These are phyloP conservation scores for Naganishia vaughanmartiniae DNA, from an alignment of 768 basidiomycete species.

Conservation along the genomic window DNA sequence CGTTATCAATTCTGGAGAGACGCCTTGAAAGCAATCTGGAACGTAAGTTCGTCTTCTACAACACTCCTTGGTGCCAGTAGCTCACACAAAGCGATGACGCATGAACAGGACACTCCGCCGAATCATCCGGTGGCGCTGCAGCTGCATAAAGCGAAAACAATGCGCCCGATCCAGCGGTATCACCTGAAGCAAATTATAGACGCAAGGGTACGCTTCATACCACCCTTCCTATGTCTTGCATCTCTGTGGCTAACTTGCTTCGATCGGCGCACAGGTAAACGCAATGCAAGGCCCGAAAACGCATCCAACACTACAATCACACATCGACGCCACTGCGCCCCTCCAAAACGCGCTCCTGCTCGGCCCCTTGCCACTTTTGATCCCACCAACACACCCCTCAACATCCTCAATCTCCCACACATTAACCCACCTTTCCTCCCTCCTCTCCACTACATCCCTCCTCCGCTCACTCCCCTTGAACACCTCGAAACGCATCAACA, in stretches of 20 bases:
- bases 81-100: not conserved
- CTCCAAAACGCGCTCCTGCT: constrained; percentile 47
- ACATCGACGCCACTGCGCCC: constrained; percentile 40
- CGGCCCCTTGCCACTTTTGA: constrained; percentile 46
- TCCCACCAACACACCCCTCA: constrained; percentile 43
- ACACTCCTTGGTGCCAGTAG: not conserved
- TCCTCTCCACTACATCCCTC: constrained; percentile 44
- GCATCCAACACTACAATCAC: constrained; percentile 40
- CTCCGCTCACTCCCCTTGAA: constrained; percentile 44
- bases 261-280: constrained; percentile 32
- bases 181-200: constrained; percentile 50
- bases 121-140: constrained; percentile 49
- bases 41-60: constrained; percentile 28
- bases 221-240: not conserved
- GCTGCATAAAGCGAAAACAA: constrained; percentile 37
- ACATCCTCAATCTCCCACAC: constrained; percentile 45
- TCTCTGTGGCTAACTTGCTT: not conserved
- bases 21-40: constrained; percentile 42
- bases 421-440: constrained; percentile 48
- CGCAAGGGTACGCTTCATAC: constrained; percentile 37
- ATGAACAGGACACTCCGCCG: constrained; percentile 35
- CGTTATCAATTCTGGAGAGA: constrained; percentile 52
- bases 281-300: constrained; percentile 38
- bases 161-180: constrained; percentile 48
- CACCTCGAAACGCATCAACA: constrained; percentile 40